Conservation (phyloP, 2,329 filamentous ascomycete genomes). For the Fusarium temperatum region DNA sequence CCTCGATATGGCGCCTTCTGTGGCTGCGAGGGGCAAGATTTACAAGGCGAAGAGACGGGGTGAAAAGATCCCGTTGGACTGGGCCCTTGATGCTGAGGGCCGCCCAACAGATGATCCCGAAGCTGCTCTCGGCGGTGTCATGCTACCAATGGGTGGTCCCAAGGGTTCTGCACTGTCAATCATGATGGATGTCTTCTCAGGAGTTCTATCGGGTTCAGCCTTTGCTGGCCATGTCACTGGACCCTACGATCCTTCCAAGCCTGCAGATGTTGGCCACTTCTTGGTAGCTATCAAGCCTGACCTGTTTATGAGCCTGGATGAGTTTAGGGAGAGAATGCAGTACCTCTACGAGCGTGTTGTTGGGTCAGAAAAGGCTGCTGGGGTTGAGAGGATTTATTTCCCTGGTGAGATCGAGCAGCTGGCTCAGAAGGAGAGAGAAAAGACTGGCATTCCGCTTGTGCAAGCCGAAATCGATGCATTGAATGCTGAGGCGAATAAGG, state of each 20-base stretch:
- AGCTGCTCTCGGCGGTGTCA: constrained; percentile 77
- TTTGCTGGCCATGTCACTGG: constrained; percentile 81
- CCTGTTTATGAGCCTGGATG: constrained; percentile 74
- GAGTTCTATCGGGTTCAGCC: constrained; percentile 78
- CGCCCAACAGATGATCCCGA: constrained; percentile 75
- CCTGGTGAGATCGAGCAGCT: constrained; percentile 70
- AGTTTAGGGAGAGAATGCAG: constrained; percentile 71
- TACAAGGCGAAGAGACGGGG: constrained; percentile 74
- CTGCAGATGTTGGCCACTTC: constrained; percentile 79
- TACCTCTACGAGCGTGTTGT: constrained; percentile 64
- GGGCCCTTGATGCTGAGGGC: constrained; percentile 79
- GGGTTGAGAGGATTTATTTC: constrained; percentile 68
- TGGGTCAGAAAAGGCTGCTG: constrained; percentile 62
- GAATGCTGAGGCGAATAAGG: constrained; percentile 61
- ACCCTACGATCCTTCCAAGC: constrained; percentile 76
- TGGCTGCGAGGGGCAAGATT: constrained; percentile 77
- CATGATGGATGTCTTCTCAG: constrained; percentile 92
- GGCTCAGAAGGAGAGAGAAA: constrained; percentile 59
- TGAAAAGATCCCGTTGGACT: constrained; percentile 75
- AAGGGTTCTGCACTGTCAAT: constrained; percentile 81
- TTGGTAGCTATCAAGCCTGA: constrained; percentile 78
- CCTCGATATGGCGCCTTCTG: constrained; percentile 76
- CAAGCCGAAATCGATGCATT: constrained; percentile 64
- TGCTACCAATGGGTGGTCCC: constrained; percentile 86
- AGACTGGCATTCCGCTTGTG: constrained; percentile 67